phyloP scores from a whole-genome alignment of 2,329 filamentous ascomycete genomes.

The Fusarium floridanum region DNA sequence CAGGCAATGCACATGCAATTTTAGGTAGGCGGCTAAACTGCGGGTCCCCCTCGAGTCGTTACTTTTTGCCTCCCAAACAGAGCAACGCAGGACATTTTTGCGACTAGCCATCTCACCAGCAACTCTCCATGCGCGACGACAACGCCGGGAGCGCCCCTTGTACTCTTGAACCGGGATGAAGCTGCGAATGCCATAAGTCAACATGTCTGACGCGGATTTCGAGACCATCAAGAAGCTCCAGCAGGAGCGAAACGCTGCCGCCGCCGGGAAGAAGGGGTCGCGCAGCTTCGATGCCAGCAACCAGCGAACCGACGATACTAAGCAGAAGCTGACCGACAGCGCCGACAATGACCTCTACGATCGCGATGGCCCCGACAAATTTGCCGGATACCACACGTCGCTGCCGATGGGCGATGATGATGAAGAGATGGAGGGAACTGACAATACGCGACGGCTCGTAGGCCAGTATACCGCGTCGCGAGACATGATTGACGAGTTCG shows the following conservation, averaged over 20 bases:
- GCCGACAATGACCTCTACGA: conserved; percentile 93
- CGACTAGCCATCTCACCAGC: conserved; percentile 47
- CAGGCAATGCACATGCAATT: conserved; percentile 21
- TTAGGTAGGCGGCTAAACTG: conserved; percentile 49
- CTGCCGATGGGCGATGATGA: conserved; percentile 84
- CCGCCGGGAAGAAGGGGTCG: conserved; percentile 83
- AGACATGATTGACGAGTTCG: conserved; percentile 94
- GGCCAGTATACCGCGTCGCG: conserved; percentile 96
- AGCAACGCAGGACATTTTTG: conserved; percentile 48
- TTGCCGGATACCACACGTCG: conserved; percentile 89
- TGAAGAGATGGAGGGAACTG: conserved; percentile 81
- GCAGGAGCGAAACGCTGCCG: conserved; percentile 88
- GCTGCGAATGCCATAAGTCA: conserved; percentile 54
- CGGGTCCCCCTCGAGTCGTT: conserved; percentile 39
- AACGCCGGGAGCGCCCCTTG: conserved; percentile 51
- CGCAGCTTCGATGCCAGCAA: conserved; percentile 81
- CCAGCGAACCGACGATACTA: conserved; percentile 89
- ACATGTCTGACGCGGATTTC: conserved; percentile 85
- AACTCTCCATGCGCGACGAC: conserved; percentile 54
- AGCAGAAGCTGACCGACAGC: conserved; percentile 89
- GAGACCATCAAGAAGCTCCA: conserved; percentile 89
- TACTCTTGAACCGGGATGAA: conserved; percentile 60
- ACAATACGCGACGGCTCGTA: conserved; percentile 82
- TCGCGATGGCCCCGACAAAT: conserved; percentile 81
- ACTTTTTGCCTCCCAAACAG: conserved; percentile 52